Evolutionary conservation across 352 stramenopile species (phyloP).

Genomic region (Blastocystis sp.): DNA sequence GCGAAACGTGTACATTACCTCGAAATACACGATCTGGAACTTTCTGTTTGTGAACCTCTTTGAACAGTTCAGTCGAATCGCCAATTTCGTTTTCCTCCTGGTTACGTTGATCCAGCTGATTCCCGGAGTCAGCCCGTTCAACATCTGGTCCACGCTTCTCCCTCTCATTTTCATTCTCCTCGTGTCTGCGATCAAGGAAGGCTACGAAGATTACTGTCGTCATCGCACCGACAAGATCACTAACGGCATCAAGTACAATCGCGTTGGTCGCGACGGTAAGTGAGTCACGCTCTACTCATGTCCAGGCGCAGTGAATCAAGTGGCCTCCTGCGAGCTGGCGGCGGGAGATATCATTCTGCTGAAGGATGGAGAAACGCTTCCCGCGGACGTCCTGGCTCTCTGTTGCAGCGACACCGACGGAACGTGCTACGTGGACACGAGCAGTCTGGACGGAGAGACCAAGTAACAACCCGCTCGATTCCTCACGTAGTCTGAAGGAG

Average conservation of each 20-base stretch:
- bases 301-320: background rate
- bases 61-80: constrained; percentile 74
- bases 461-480: background rate
- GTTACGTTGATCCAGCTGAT: constrained; percentile 73
- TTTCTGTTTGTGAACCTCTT: constrained; percentile 77
- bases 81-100: constrained; percentile 78
- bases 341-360: constrained; percentile 55
- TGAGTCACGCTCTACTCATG: background rate
- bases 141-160: constrained; percentile 73
- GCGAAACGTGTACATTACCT: constrained; percentile 62
- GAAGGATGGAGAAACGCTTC: constrained; percentile 43
- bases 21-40: constrained; percentile 73
- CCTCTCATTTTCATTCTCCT: constrained; percentile 70
- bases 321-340: constrained; percentile 40
- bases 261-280: background rate
- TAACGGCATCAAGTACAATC: constrained; percentile 51
- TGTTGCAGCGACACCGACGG: constrained; percentile 30
- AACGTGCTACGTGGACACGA: constrained; percentile 57
- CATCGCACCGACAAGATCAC: constrained; percentile 66
- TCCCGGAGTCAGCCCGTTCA: constrained; percentile 68
- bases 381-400: constrained; percentile 53
- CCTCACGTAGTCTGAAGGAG: constrained; percentile 43
- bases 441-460: constrained; percentile 57
- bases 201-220: constrained; percentile 68
- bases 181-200: constrained; percentile 74